phyloP scores from a whole-genome alignment of 2,329 filamentous ascomycete genomes.

The Byssoonygena ceratinophila region DNA sequence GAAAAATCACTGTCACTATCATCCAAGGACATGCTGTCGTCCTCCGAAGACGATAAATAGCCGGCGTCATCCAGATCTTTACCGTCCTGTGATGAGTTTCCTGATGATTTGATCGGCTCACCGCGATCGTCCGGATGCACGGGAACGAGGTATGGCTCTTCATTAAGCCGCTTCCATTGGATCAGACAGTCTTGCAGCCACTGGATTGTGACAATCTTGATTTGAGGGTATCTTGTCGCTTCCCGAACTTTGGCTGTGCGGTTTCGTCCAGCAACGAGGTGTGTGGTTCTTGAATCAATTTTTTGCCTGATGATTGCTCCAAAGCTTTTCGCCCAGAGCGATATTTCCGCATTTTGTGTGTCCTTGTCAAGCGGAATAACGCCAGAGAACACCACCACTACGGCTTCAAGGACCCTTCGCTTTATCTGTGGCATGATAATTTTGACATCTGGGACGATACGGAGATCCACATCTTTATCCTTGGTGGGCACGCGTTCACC shows the following conservation, averaged over 20 bases:
- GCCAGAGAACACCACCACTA: constrained; percentile 78
- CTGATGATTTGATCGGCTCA: constrained; percentile 26
- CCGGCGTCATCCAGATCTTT: constrained; percentile 14
- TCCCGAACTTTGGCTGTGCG: constrained; percentile 86
- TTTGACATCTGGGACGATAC: constrained; percentile 72
- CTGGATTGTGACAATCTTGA: constrained; percentile 83
- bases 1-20: constrained; percentile 26
- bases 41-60: constrained; percentile 17
- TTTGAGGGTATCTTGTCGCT: constrained; percentile 64
- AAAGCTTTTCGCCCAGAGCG: constrained; percentile 74
- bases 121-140: constrained; percentile 58
- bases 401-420: constrained; percentile 58
- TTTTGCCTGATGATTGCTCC: constrained; percentile 52
- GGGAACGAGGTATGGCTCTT: constrained; percentile 67
- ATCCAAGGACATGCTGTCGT: constrained; percentile 21
- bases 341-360: constrained; percentile 72
- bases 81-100: constrained; percentile 22
- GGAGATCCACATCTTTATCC: constrained; percentile 41
- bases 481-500: constrained; percentile 37
- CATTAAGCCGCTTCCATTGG: constrained; percentile 71
- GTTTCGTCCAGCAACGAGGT: constrained; percentile 47
- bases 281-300: constrained; percentile 40
- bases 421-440: constrained; percentile 76
- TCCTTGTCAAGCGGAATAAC: constrained; percentile 75
- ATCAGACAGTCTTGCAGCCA: constrained; percentile 82